Evolutionary conservation across 2,329 filamentous ascomycete genomes (phyloP), one percentile per base, ranked within the genome.

Genomic region (Cercospora sp.): DNA sequence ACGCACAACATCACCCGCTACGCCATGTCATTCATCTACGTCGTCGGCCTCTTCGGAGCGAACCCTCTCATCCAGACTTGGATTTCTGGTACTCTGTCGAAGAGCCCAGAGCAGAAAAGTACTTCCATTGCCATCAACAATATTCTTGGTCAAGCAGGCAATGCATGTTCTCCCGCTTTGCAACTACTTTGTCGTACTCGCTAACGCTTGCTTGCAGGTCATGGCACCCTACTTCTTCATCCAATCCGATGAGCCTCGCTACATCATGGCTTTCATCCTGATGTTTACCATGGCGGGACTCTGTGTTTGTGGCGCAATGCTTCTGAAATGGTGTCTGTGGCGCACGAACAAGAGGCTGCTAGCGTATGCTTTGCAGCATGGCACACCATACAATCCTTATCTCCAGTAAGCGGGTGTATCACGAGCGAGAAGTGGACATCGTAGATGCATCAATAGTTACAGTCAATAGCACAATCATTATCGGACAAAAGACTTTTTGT

Each of bases 1-100:
- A 82, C 83, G 0, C 82, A 81, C 2, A 79, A 83, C 0, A 85
- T 82, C 0, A 84, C 83, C 0, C 82, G 86, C 2, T 89, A 87
- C 79, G 87, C 86, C 71, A 88, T 89, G 82, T 89, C 89, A 71
- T 77, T 89, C 23, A 84, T 89, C 13, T 28, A 53, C 48, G 48
- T 53, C 23, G 48, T 53, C 13, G 48, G 48, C 13, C 48, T 53
- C 1, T 53, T 53, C 23, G 48, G 48, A 6, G 48, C 48, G 18
- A 53, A 53, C 8, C 48, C 48, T 53, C 48, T 53, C 5, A 53
- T 53, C 2, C 48, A 53, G 48, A 53, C 48, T 3, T 53, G 48
- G 48, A 53, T 53, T 53, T 53, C 48, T 13, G 48, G 48, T 7
- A 53, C 48, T 28, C 48, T 53, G 4, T 53, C 48, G 20, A 53